phyloP scores from a whole-genome alignment of 805 yeast genomes.

The Kodamaea hsintzibuensis region DNA sequence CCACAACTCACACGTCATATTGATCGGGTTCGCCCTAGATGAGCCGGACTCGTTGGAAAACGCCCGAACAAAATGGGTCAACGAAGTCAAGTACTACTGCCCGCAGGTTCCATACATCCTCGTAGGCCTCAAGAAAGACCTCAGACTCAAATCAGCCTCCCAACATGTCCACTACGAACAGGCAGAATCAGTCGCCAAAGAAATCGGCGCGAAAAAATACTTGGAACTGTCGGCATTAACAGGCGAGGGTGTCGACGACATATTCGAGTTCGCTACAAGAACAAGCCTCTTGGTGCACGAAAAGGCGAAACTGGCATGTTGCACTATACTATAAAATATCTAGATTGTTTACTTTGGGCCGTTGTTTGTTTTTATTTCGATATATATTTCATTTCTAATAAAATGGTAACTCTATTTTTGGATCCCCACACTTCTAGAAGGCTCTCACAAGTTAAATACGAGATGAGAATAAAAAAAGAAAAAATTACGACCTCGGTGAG shows the following conservation, averaged over 20 bases:
- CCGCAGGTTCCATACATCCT: conserved; percentile 76
- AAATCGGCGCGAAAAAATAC: conserved; percentile 80
- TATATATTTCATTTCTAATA: background rate
- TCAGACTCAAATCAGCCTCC: conserved; percentile 49
- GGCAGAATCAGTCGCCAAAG: conserved; percentile 71
- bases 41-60: conserved; percentile 82
- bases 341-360: background rate
- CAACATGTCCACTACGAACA: conserved; percentile 54
- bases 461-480: background rate
- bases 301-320: conserved; percentile 31
- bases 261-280: conserved; percentile 88
- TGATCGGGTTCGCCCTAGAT: conserved; percentile 85
- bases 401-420: background rate
- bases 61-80: conserved; percentile 84
- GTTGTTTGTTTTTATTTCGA: background rate
- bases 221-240: conserved; percentile 89
- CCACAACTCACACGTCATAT: conserved; percentile 80
- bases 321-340: conserved; percentile 22
- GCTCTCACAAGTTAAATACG: background rate
- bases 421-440: background rate
- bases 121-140: conserved; percentile 84
- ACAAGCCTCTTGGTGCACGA: conserved; percentile 58
- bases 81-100: conserved; percentile 77
- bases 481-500: conserved; percentile 16
- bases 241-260: conserved; percentile 94